A percentile compares a stretch with the other conserved stretches of the same genome.
Evolutionary conservation across 2,329 filamentous ascomycete species (phyloP).

Genomic region (Sporothrix variecibatus): DNA sequence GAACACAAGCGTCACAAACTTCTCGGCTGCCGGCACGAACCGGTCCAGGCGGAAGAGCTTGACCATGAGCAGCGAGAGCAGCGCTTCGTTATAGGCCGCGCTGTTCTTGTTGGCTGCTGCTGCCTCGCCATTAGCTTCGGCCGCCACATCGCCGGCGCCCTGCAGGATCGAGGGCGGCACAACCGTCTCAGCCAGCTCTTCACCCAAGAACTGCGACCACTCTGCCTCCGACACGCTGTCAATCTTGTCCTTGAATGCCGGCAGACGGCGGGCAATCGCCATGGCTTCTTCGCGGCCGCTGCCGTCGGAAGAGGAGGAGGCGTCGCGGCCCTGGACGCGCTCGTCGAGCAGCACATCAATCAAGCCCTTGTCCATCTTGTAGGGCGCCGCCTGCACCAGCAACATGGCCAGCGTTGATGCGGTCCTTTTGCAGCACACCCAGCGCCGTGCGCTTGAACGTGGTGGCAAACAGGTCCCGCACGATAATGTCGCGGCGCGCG

Average conservation of each 20-base stretch:
- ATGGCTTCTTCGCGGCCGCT: constrained; percentile 64
- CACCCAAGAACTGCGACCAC: constrained; percentile 81
- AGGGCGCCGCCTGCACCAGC: constrained; percentile 92
- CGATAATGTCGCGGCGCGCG: constrained; percentile 81
- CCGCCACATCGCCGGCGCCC: constrained; percentile 47
- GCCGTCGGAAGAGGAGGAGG: constrained; percentile 61
- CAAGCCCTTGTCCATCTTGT: constrained; percentile 87
- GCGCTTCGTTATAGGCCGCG: constrained; percentile 66
- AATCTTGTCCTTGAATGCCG: constrained; percentile 72
- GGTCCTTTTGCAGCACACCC: constrained; percentile 88
- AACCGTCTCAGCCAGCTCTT: constrained; percentile 83
- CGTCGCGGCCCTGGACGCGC: constrained; percentile 71
- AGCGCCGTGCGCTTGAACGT: constrained; percentile 93
- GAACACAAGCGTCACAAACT: constrained; percentile 86
- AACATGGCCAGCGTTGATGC: constrained; percentile 94
- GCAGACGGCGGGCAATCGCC: constrained; percentile 66
- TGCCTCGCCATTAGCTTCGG: not conserved
- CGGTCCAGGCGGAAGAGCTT: constrained; percentile 95
- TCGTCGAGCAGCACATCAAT: constrained; percentile 86
- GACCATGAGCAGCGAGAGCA: constrained; percentile 83
- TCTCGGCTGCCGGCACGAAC: constrained; percentile 88
- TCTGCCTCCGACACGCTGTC: constrained; percentile 60
- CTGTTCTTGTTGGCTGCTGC: not conserved
- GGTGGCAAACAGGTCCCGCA: constrained; percentile 87
- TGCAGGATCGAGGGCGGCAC: constrained; percentile 77